Percentiles rank a stretch among this genome's conserved stretches.
phyloP scores from a whole-genome alignment of 441 rosid genomes.

The Pelargonium fulgidum region DNA sequence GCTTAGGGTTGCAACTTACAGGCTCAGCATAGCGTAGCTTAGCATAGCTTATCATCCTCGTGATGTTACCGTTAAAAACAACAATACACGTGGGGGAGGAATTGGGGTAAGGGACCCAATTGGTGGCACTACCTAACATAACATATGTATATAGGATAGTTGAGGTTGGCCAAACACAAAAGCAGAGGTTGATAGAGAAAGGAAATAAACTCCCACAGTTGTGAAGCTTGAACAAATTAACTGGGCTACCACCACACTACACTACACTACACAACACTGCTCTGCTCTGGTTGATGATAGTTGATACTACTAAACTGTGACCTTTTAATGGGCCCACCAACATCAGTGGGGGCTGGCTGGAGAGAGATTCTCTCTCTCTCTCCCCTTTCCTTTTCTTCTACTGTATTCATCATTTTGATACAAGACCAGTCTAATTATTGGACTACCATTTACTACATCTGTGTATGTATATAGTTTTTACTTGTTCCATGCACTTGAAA shows the following conservation, averaged over 20 bases:
- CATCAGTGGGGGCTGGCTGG: background rate
- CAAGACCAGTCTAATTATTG: background rate
- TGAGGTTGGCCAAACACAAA: slow-evolving; percentile 13
- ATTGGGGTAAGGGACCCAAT: slow-evolving; percentile 11
- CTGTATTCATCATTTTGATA: background rate
- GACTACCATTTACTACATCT: background rate
- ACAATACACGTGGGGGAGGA: background rate
- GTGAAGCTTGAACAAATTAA: too few relatives aligned
- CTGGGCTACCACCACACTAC: too few relatives aligned
- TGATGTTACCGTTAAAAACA: background rate
- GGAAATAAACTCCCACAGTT: background rate
- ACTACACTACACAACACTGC: too few relatives aligned
- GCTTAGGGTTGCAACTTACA: too few relatives aligned
- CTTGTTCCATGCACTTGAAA: background rate
- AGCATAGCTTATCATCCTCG: too few relatives aligned
- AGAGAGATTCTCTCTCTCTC: background rate
- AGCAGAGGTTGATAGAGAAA: background rate
- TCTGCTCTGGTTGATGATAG: background rate
- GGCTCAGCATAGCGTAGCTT: too few relatives aligned
- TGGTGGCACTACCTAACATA: slow-evolving; percentile 11
- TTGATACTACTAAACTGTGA: background rate
- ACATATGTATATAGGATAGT: background rate
- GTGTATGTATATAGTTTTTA: too few relatives aligned
- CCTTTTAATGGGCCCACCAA: background rate
- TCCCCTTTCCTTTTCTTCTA: background rate